These are phyloP conservation scores for Populus deltoides DNA, from an alignment of 345 rosid species.

Conservation along the genomic window DNA sequence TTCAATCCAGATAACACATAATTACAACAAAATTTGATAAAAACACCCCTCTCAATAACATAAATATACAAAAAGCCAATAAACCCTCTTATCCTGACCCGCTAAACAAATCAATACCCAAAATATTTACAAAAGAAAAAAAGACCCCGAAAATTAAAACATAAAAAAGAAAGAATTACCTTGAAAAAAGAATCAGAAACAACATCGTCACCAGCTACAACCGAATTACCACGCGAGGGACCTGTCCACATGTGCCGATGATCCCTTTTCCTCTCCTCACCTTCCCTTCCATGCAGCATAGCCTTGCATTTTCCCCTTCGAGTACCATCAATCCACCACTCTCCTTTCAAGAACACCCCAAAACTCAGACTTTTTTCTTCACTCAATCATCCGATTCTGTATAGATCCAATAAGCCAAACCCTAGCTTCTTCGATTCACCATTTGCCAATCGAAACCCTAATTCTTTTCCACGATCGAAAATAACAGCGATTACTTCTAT, in stretches of 20 bases:
- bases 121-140: background rate
- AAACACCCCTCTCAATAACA: background rate
- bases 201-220: slow-evolving; percentile 16
- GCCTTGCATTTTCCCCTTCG: slow-evolving; percentile 41
- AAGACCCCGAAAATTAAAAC: background rate
- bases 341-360: background rate
- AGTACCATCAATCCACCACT: slow-evolving; percentile 32
- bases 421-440: slow-evolving; percentile 25
- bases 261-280: slow-evolving; percentile 21
- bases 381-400: background rate
- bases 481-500: background rate
- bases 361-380: background rate
- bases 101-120: background rate
- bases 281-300: slow-evolving; percentile 54
- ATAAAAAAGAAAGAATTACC: slow-evolving; percentile 32
- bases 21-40: background rate
- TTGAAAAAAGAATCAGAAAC: slow-evolving; percentile 46
- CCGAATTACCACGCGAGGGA: slow-evolving; percentile 22
- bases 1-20: background rate
- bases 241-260: slow-evolving; percentile 33
- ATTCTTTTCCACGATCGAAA: slow-evolving; percentile 9
- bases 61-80: background rate
- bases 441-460: slow-evolving; percentile 33
- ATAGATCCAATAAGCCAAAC: slow-evolving; percentile 2
- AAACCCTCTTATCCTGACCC: background rate